phyloP scores from a whole-genome alignment of 169 alveolate genomes.

The Plasmodium blacklocki region DNA sequence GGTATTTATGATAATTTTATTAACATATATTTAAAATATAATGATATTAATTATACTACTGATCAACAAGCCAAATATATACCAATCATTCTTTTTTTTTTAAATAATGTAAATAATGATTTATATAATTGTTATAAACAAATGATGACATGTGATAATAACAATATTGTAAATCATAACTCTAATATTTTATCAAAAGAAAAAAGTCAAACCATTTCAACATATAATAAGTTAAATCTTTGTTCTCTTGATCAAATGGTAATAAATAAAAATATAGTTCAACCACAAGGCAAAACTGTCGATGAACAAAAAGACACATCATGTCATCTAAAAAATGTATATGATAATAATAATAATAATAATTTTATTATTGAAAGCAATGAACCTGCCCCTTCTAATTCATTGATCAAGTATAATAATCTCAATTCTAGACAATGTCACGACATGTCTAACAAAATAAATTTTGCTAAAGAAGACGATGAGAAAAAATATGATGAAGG shows the following conservation, averaged over 20 bases:
- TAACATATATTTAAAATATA: conserved; percentile 51
- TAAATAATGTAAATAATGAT: conserved; percentile 26
- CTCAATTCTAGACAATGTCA: too few relatives aligned
- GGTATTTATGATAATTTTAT: conserved; percentile 51
- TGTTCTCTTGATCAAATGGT: not conserved
- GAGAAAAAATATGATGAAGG: not conserved
- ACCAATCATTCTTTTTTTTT: conserved; percentile 22
- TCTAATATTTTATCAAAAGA: too few relatives aligned
- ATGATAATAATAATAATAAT: too few relatives aligned
- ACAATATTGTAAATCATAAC: not conserved
- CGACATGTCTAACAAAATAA: too few relatives aligned
- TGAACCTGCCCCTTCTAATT: too few relatives aligned
- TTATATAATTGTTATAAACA: not conserved
- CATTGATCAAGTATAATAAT: too few relatives aligned
- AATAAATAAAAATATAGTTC: not conserved
- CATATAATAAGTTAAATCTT: too few relatives aligned
- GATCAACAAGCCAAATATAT: conserved; percentile 29
- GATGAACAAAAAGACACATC: not conserved
- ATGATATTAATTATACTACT: conserved; percentile 32
- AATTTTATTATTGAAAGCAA: too few relatives aligned
- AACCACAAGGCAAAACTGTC: not conserved
- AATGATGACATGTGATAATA: not conserved
- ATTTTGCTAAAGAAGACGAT: not conserved
- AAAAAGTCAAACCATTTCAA: too few relatives aligned
- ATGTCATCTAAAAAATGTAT: too few relatives aligned